A percentile compares a stretch with the other conserved stretches of the same genome.
Conservation (phyloP, 2,329 filamentous ascomycete species). For the Penicillium frequentans region DNA sequence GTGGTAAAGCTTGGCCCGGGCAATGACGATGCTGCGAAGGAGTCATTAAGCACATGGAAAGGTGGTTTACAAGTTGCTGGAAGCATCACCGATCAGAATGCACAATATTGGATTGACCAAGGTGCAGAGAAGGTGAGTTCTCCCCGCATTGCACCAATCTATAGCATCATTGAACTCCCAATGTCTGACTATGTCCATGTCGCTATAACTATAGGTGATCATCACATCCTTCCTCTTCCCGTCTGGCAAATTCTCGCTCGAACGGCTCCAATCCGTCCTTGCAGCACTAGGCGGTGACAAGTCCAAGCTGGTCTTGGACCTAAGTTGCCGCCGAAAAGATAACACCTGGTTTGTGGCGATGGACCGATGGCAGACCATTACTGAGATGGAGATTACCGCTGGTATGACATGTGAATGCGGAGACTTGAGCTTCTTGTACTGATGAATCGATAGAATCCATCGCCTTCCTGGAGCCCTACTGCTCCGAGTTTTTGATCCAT, state of each 20-base stretch:
- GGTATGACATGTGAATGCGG: constrained; percentile 52
- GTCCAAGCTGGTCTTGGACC: constrained; percentile 84
- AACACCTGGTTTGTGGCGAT: constrained; percentile 94
- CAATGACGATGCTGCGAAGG: constrained; percentile 75
- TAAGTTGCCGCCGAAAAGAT: constrained; percentile 80
- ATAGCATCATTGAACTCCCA: not conserved
- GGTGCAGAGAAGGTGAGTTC: constrained; percentile 81
- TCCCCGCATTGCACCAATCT: not conserved
- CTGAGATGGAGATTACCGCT: constrained; percentile 89
- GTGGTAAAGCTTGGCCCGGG: constrained; percentile 95
- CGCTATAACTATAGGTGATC: constrained; percentile 69
- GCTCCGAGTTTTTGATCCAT: constrained; percentile 95
- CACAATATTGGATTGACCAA: constrained; percentile 77
- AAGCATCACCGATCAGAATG: constrained; percentile 87
- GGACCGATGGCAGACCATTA: constrained; percentile 98
- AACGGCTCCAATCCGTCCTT: constrained; percentile 73
- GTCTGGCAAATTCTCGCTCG: constrained; percentile 74
- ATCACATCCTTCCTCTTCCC: constrained; percentile 96
- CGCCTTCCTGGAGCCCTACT: constrained; percentile 78
- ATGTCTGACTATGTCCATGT: constrained; percentile 14
- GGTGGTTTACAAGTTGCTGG: constrained; percentile 83
- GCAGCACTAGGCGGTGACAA: constrained; percentile 70
- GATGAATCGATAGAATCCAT: constrained; percentile 67
- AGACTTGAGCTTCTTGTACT: not conserved
- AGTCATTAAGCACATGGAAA: constrained; percentile 78